Percentiles rank a stretch among this genome's conserved stretches.
Evolutionary conservation across 2,329 filamentous ascomycete species (phyloP).

Genomic region (Paecilomyces fulvus): DNA sequence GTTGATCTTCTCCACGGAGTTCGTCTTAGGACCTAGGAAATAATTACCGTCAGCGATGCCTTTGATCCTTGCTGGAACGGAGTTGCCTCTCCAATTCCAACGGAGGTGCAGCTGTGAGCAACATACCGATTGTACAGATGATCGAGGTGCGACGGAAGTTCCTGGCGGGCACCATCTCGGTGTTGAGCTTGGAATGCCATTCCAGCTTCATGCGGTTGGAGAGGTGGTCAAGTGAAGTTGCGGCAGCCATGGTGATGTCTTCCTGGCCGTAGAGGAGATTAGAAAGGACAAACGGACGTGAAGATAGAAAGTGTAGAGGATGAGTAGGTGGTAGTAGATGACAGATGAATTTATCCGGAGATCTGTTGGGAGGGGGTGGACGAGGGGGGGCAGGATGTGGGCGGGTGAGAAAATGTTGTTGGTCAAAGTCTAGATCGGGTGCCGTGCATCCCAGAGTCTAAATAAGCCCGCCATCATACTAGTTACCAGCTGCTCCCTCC

Average conservation of each 20-base stretch:
- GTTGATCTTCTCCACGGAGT: constrained; percentile 96
- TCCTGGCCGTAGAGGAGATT: background rate
- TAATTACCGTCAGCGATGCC: background rate
- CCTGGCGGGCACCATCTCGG: constrained; percentile 73
- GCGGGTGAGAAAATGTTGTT: constrained; percentile 30
- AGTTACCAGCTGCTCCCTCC: constrained; percentile 7
- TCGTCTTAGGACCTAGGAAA: constrained; percentile 76
- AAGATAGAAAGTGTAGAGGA: background rate
- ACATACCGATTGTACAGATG: constrained; percentile 86
- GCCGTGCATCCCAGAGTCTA: constrained; percentile 4
- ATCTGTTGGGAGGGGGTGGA: constrained; percentile 3
- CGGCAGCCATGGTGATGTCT: constrained; percentile 4
- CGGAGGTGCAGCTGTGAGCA: background rate
- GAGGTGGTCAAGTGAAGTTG: constrained; percentile 67
- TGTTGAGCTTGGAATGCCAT: constrained; percentile 74
- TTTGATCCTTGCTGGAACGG: background rate
- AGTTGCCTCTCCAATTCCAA: background rate
- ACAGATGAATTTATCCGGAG: constrained; percentile 12
- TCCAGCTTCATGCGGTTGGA: constrained; percentile 64
- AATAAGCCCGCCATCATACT: constrained; percentile 6
- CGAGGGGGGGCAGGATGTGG: constrained; percentile 10
- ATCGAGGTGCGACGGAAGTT: constrained; percentile 96
- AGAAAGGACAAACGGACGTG: background rate
- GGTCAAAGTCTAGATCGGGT: constrained; percentile 12
- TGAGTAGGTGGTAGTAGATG: constrained; percentile 11